phyloP scores from a whole-genome alignment of 768 basidiomycete species.

The Tulasnella sp. region DNA sequence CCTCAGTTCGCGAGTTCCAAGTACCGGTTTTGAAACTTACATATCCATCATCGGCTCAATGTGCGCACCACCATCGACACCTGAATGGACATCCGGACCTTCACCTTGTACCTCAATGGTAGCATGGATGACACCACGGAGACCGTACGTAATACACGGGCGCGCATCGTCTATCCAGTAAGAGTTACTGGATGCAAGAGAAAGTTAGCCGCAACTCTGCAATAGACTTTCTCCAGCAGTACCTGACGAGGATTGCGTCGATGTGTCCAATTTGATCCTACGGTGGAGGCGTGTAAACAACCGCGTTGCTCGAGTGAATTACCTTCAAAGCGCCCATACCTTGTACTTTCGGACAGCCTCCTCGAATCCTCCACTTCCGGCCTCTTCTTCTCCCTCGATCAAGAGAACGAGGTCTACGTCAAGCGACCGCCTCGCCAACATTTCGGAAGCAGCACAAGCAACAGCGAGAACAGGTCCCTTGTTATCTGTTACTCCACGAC shows the following conservation, averaged over 20 bases:
- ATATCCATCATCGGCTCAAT: slow-evolving; percentile 93
- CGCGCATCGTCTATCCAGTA: slow-evolving; percentile 93
- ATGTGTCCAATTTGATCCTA: slow-evolving; percentile 80
- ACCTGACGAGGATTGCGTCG: slow-evolving; percentile 88
- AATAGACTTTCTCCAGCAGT: slow-evolving; percentile 25
- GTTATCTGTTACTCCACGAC: slow-evolving; percentile 88
- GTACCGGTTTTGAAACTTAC: slow-evolving; percentile 42
- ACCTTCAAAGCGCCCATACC: slow-evolving; percentile 42
- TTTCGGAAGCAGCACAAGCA: slow-evolving; percentile 81
- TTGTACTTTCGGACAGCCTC: slow-evolving; percentile 73
- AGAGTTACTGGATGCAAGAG: slow-evolving; percentile 61
- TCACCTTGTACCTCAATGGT: slow-evolving; percentile 60
- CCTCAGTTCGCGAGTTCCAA: neutral
- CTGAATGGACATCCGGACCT: slow-evolving; percentile 84
- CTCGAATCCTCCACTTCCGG: slow-evolving; percentile 82
- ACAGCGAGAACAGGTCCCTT: slow-evolving; percentile 92
- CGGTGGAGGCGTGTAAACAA: neutral
- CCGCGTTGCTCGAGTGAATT: neutral
- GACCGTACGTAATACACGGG: slow-evolving; percentile 92
- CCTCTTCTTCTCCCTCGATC: slow-evolving; percentile 96
- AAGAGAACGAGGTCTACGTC: slow-evolving; percentile 85
- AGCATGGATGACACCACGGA: slow-evolving; percentile 91
- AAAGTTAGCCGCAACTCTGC: neutral
- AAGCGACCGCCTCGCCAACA: slow-evolving; percentile 67
- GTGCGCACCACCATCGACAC: slow-evolving; percentile 85